phyloP scores from a whole-genome alignment of 805 yeast genomes.

The Huiozyma sinensis region DNA sequence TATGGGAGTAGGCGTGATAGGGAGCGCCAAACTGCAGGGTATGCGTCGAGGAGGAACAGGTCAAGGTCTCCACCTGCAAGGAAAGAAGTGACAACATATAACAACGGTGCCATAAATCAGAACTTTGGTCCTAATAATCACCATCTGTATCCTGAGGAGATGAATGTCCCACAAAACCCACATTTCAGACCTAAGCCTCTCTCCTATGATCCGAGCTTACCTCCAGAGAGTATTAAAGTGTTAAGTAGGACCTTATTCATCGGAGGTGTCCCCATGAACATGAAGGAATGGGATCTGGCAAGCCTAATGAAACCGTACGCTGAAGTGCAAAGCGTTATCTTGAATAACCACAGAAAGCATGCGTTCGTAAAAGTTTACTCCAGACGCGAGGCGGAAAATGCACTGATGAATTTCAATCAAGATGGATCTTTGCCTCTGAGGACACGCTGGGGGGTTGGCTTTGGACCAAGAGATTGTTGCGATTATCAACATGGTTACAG shows the following conservation, averaged over 20 bases:
- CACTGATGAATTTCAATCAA: conserved; percentile 60
- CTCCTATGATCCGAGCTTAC: conserved; percentile 57
- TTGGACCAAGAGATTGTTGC: conserved; percentile 97
- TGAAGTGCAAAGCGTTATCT: conserved; percentile 81
- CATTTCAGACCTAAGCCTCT: conserved; percentile 71
- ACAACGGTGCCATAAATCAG: background rate
- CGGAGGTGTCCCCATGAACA: conserved; percentile 82
- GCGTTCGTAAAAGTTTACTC: conserved; percentile 94
- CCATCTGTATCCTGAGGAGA: conserved; percentile 38
- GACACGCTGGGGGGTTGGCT: conserved; percentile 98
- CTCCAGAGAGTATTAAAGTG: conserved; percentile 73
- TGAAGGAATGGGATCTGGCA: conserved; percentile 66
- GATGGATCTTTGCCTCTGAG: conserved; percentile 57
- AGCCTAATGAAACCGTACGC: conserved; percentile 72
- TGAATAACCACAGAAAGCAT: conserved; percentile 83
- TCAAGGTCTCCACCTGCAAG: conserved; percentile 38
- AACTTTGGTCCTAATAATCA: conserved; percentile 21
- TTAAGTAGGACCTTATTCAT: conserved; percentile 83
- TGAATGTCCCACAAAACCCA: conserved; percentile 58
- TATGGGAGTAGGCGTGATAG: conserved; percentile 29
- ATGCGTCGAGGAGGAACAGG: conserved; percentile 36
- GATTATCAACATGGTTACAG: conserved; percentile 87
- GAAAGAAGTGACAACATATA: conserved; percentile 1
- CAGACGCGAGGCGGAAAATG: conserved; percentile 81
- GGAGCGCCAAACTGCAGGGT: conserved; percentile 17